Evolutionary conservation across 2,329 filamentous ascomycete species (phyloP), one percentile per base, ranked within the genome.

Genomic region (Hymenoscyphus occultus): DNA sequence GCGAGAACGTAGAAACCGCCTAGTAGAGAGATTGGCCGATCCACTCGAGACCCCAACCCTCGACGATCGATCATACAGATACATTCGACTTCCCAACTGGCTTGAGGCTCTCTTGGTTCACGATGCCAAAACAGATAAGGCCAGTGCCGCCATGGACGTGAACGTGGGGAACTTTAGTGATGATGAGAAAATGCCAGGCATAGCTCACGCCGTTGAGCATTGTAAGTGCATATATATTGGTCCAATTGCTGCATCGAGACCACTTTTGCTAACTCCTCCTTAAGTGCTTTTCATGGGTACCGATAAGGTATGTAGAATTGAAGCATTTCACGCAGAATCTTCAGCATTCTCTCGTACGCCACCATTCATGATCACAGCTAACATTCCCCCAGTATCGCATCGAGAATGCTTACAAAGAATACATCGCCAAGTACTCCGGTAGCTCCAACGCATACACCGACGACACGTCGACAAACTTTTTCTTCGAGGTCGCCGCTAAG

Each of bases 91-190:
- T 81, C 86, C 58, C n/a, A 99, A 99, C 78, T 84, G 93, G 77
- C 85, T 99, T 14, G 94, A 99, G 81, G 94, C 88, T 7, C 83
- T 99, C 19, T 81, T 99, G 60, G 95, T 98, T 64, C 94, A 98
- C 76, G 95, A 99, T 79, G 86, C 91, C 0, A 90, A 96, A 68
- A 97, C 95, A 7, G 95, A 99, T 82, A 98, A 98, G 83, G 93
- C 95, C 69, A 96, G 93, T 74, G 95, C 94, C 10, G 91, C 94
- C 60, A 87, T 98, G 75, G 95, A 98, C 76, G 93, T 98, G 75
- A 93, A 96, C 77, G 94, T 97, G 42, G 95, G 95, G 67, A 96
- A 92, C 78, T 97, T 97, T 80, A 96, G 91, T 75, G 95, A 99
- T 75, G 87, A 91, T 70, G 86, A 90, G 70, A 90, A 93, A 72